phyloP scores from a whole-genome alignment of 2,329 filamentous ascomycete species.

The Arthrobotrys musiformis region DNA sequence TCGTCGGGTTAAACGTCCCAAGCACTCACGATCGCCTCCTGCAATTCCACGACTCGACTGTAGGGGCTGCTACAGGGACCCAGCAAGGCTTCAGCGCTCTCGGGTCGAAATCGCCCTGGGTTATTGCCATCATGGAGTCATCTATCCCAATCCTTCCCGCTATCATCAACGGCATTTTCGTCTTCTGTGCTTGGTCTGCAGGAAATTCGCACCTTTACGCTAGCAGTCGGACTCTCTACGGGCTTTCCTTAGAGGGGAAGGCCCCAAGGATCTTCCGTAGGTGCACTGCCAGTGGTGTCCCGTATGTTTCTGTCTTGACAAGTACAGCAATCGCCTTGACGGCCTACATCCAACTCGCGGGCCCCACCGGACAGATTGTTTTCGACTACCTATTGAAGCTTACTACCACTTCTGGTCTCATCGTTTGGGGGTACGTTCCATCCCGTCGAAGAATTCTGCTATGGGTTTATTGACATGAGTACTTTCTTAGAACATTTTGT shows the following conservation, averaged over 20 bases:
- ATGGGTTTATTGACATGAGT: conserved; percentile 68
- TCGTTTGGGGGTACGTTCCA: conserved; percentile 68
- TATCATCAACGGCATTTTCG: conserved; percentile 80
- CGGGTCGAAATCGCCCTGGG: conserved; percentile 69
- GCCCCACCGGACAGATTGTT: conserved; percentile 70
- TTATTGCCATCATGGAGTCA: conserved; percentile 76
- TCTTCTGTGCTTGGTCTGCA: conserved; percentile 77
- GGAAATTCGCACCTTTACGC: conserved; percentile 74
- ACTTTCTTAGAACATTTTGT: conserved; percentile 41
- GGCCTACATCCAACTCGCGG: conserved; percentile 70
- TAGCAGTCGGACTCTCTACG: conserved; percentile 71
- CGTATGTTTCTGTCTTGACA: conserved; percentile 70
- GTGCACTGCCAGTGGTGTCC: conserved; percentile 67
- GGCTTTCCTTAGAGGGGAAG: conserved; percentile 70
- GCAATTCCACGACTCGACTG: conserved; percentile 54
- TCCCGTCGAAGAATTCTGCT: conserved; percentile 67
- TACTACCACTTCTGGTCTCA: conserved; percentile 72
- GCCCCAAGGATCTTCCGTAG: conserved; percentile 70
- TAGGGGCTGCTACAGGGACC: conserved; percentile 40
- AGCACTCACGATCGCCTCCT: conserved; percentile 67
- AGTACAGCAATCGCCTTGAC: conserved; percentile 69
- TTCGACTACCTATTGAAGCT: conserved; percentile 74
- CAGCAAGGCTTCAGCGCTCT: conserved; percentile 58
- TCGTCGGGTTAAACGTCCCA: conserved; percentile 72
- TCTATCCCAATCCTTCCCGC: conserved; percentile 75